A percentile compares a stretch with the other conserved stretches of the same genome.
These are phyloP conservation scores for Wickerhamiella bombiphila DNA, from an alignment of 805 yeast species.

Conservation along the genomic window DNA sequence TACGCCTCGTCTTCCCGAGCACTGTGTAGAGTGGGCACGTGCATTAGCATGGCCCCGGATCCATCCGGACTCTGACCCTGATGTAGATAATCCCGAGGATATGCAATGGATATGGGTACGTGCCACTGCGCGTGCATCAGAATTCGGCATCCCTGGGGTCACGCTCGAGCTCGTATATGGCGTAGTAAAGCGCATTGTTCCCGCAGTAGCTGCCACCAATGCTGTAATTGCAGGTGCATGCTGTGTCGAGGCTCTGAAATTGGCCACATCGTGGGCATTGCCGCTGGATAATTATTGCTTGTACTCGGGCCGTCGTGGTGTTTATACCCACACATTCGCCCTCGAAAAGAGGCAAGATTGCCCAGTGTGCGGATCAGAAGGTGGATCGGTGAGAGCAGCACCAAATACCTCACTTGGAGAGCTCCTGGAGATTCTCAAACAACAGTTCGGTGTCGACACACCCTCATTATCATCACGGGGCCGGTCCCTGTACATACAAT, in stretches of 20 bases:
- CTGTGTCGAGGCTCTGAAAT: slow-evolving; percentile 72
- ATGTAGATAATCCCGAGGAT: slow-evolving; percentile 55
- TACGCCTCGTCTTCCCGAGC: slow-evolving; percentile 88
- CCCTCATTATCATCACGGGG: slow-evolving; percentile 35
- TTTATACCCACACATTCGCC: slow-evolving; percentile 57
- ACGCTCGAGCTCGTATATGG: slow-evolving; percentile 63
- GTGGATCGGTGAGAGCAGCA: slow-evolving; percentile 12
- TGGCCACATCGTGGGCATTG: slow-evolving; percentile 57
- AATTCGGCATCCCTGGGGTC: slow-evolving; percentile 56
- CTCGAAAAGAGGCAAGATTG: slow-evolving; percentile 50
- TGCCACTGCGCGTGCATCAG: slow-evolving; percentile 44
- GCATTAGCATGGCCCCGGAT: slow-evolving; percentile 55
- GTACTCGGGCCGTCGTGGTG: slow-evolving; percentile 71
- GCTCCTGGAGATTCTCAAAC: slow-evolving; percentile 30
- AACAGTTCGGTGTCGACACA: slow-evolving; percentile 13
- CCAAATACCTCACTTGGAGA: slow-evolving; percentile 26
- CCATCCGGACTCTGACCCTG: slow-evolving; percentile 28
- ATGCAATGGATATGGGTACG: slow-evolving; percentile 45
- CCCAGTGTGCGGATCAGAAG: slow-evolving; percentile 52
- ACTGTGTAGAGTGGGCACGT: slow-evolving; percentile 83
- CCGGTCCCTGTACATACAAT: slow-evolving; percentile 31
- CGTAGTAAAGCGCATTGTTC: slow-evolving; percentile 80
- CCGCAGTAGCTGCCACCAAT: slow-evolving; percentile 88
- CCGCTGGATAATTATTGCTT: slow-evolving; percentile 63
- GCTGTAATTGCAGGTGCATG: slow-evolving; percentile 84